These are phyloP conservation scores for Endocalyx cinctus DNA, from an alignment of 2,329 filamentous ascomycete species.

Conservation along the genomic window DNA sequence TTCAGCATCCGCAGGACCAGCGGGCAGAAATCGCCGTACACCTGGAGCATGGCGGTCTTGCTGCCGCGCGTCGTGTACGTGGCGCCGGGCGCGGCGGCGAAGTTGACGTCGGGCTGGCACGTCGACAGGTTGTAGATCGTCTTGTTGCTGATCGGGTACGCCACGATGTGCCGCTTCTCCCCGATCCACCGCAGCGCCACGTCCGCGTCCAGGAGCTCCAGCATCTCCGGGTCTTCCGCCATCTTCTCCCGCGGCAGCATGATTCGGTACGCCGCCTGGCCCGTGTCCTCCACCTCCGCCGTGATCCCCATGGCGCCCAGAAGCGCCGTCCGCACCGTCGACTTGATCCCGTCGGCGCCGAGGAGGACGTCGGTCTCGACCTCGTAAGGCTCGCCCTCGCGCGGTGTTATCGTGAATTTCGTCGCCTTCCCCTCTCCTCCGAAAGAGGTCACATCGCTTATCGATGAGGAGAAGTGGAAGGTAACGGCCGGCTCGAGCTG, in stretches of 20 bases:
- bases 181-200: constrained; percentile 73
- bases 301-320: constrained; percentile 46
- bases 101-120: constrained; percentile 57
- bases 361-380: constrained; percentile 51
- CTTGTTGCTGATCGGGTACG: constrained; percentile 67
- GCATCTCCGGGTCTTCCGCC: constrained; percentile 60
- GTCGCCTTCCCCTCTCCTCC: constrained; percentile 43
- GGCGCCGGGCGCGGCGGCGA: constrained; percentile 50
- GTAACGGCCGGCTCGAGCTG: constrained; percentile 55
- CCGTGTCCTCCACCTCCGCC: constrained; percentile 60
- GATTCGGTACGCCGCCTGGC: constrained; percentile 75
- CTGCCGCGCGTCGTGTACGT: constrained; percentile 61
- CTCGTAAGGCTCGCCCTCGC: constrained; percentile 48
- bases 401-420: constrained; percentile 54
- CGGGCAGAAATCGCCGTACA: constrained; percentile 58
- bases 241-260: constrained; percentile 68
- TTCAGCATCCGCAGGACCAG: constrained; percentile 54
- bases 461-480: constrained; percentile 62
- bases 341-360: constrained; percentile 54
- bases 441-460: constrained; percentile 55
- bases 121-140: constrained; percentile 62
- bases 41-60: constrained; percentile 57
- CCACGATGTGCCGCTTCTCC: constrained; percentile 70
- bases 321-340: constrained; percentile 45
- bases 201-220: constrained; percentile 62